These are phyloP conservation scores for Acrocalymma vagum DNA, from an alignment of 2,329 filamentous ascomycete species.

Conservation along the genomic window DNA sequence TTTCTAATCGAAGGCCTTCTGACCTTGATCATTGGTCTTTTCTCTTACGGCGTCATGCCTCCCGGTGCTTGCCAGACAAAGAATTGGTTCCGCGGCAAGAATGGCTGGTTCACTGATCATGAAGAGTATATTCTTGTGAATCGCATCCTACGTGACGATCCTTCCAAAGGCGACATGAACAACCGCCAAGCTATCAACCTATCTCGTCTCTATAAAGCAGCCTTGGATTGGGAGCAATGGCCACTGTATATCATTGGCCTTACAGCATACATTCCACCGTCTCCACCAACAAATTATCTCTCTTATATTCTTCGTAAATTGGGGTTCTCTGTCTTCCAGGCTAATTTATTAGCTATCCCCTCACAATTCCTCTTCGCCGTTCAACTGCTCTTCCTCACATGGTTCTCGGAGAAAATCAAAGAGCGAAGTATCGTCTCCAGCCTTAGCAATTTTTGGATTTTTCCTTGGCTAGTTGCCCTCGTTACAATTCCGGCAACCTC, in stretches of 20 bases:
- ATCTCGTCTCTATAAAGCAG: conserved; percentile 27
- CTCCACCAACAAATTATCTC: conserved; percentile 47
- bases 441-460: conserved; percentile 65
- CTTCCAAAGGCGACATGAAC: conserved; percentile 64
- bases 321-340: conserved; percentile 69
- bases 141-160: conserved; percentile 65
- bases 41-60: conserved; percentile 65
- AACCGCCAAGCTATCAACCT: conserved; percentile 37
- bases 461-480: conserved; percentile 66
- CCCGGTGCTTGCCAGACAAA: conserved; percentile 57
- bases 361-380: conserved; percentile 46
- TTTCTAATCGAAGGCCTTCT: conserved; percentile 65
- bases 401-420: conserved; percentile 57
- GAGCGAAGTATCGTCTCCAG: conserved; percentile 57
- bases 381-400: conserved; percentile 55
- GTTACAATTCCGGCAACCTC: conserved; percentile 54
- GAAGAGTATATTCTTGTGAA: conserved; percentile 71
- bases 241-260: conserved; percentile 43
- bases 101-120: conserved; percentile 69
- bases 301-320: conserved; percentile 66
- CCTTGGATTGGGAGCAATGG: conserved; percentile 41
- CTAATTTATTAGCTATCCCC: conserved; percentile 71
- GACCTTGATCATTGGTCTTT: conserved; percentile 62
- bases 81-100: conserved; percentile 63
- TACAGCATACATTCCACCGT: conserved; percentile 52